Conservation (phyloP, 2,329 filamentous ascomycete species). For the Colletotrichum sp. region DNA sequence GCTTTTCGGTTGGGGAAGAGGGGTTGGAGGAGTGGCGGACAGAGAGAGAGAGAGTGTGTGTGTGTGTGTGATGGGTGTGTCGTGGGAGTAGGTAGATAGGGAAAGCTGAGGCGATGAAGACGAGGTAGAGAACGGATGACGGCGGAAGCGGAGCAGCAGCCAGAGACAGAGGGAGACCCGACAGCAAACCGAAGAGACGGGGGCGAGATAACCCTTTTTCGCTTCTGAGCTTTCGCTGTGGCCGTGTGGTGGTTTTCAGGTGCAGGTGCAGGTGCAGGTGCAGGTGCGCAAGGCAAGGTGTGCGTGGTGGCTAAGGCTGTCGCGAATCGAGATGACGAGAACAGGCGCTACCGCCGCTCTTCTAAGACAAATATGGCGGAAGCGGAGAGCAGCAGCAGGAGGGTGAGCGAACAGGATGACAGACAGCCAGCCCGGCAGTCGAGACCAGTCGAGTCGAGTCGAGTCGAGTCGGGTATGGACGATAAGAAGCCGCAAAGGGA, state of each 20-base stretch:
- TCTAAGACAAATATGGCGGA: slow-evolving; percentile 13
- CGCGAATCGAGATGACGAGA: slow-evolving; percentile 14
- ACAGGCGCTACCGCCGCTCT: slow-evolving; percentile 4
- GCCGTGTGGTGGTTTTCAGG: not conserved
- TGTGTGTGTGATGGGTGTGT: not conserved
- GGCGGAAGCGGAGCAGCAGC: slow-evolving; percentile 7
- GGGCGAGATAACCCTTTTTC: not conserved
- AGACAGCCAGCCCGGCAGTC: not conserved
- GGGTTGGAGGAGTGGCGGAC: not conserved
- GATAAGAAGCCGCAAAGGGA: not conserved
- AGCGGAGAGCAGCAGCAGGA: not conserved
- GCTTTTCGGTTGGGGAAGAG: not conserved
- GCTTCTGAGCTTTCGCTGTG: not conserved
- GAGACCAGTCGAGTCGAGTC: not conserved
- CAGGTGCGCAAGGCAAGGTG: not conserved
- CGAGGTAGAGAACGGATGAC: slow-evolving; percentile 10
- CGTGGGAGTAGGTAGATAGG: not conserved
- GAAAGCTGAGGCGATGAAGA: not conserved
- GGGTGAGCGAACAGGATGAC: not conserved
- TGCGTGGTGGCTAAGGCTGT: slow-evolving; percentile 4
- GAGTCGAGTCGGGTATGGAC: not conserved
- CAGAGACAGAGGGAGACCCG: not conserved
- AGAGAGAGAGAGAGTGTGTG: no score
- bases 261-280: not conserved
- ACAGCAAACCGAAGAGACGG: not conserved